Conservation (phyloP, 345 rosid genomes). For the Eucalyptus decipiens region DNA sequence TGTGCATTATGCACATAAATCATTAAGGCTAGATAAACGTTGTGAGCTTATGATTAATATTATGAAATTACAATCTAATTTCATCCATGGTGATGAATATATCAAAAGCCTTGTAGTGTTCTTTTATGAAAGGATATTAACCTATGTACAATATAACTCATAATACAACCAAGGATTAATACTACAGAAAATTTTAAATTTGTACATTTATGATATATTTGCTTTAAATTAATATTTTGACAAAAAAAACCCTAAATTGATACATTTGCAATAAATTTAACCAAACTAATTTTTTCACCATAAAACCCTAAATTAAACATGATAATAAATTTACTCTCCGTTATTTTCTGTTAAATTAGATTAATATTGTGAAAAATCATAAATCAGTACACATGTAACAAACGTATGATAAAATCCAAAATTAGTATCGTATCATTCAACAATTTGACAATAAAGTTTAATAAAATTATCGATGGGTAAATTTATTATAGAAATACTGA, state of each 20-base stretch:
- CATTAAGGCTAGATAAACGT: background rate
- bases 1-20: background rate
- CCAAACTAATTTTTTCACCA: too few relatives aligned
- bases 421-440: rapidly evolving
- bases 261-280: too few relatives aligned
- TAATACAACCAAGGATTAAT: background rate
- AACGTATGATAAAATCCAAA: too few relatives aligned
- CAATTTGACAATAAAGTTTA: too few relatives aligned
- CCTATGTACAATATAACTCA: background rate
- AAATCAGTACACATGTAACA: rapidly evolving
- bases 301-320: too few relatives aligned
- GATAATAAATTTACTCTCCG: too few relatives aligned
- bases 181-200: too few relatives aligned
- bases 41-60: background rate
- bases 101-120: background rate
- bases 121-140: background rate
- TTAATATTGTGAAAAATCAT: rapidly evolving
- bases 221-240: rapidly evolving
- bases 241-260: too few relatives aligned
- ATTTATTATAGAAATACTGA: rapidly evolving
- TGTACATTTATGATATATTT: too few relatives aligned
- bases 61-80: background rate
- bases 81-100: background rate
- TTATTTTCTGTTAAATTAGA: too few relatives aligned
- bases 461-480: rapidly evolving